Evolutionary conservation across 1,139 yeast species (phyloP), one percentile per base, ranked within the genome.

Genomic region (Yamadazyma dushanensis): DNA sequence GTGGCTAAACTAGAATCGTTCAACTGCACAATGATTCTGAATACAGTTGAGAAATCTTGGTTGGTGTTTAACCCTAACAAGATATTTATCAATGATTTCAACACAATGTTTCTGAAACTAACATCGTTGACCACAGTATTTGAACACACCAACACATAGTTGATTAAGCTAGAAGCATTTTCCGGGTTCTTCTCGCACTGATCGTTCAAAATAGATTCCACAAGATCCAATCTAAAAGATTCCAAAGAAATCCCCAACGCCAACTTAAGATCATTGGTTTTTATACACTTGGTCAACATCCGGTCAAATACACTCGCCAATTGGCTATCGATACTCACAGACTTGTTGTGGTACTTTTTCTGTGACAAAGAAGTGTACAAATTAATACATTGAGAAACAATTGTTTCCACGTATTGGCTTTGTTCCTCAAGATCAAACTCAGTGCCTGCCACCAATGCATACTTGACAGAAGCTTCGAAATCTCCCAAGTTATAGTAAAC

Each of bases 401-500:
- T 87, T 6, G 97, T 92, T 63, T 94, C 96, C 41, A 84, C 85
- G 60, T 79, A 92, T 64, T 90, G 96, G n/a, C 89, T 76, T 46
- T 77, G 73, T 44, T 70, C 76, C 48, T 82, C 86, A 37, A 89
- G 69, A 59, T 90, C 78, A 56, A 94, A 88, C 51, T 77, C 80
- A 26, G 80, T 76, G 18, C 89, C 96, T 9, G 98, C 94, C 31
- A 79, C 82, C 34, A 92, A 75, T 3, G 96, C 92, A 59, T 82
- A 92, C 56, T 78, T 83, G 46, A 92, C 96, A 9, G 96, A 85
- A 5, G 94, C 78, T 46, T 87, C 95, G 54, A 85, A 89, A 57
- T 92, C 98, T 31, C 97, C 97, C 52, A 92, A 73, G 58, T 94
- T 90, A 61, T 89, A 94, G 66, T 92, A 94, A 13, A 92, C 95